A percentile compares a stretch with the other conserved stretches of the same genome.
Evolutionary conservation across 192 early-diverging fungal genomes (phyloP).

Genomic region (Backusella tarrabulga): DNA sequence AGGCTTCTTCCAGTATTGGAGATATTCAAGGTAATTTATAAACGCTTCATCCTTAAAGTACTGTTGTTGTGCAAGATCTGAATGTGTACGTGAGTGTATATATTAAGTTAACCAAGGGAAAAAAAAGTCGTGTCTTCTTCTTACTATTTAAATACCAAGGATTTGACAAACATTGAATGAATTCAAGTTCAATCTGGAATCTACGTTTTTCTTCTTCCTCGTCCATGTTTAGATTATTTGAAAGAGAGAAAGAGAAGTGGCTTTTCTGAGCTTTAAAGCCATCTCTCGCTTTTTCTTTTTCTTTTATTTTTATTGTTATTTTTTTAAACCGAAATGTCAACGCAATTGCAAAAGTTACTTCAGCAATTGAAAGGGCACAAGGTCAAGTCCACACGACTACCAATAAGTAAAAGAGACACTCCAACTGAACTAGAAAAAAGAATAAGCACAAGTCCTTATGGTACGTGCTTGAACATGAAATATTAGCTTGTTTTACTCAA

Average conservation of each 20-base stretch:
- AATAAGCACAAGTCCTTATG: slow-evolving; percentile 19
- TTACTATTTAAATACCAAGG: slow-evolving; percentile 90
- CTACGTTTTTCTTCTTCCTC: slow-evolving; percentile 43
- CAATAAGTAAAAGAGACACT: neutral
- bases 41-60: slow-evolving; percentile 85
- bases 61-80: slow-evolving; percentile 83
- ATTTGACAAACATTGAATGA: slow-evolving; percentile 92
- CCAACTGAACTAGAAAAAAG: neutral
- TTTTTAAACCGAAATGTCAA: neutral
- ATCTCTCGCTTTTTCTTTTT: neutral
- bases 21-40: slow-evolving; percentile 87
- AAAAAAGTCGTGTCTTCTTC: neutral
- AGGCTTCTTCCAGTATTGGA: slow-evolving; percentile 86
- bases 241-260: neutral
- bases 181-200: slow-evolving; percentile 92
- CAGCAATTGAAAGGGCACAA: neutral
- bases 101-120: neutral
- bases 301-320: neutral
- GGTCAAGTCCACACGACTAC: neutral
- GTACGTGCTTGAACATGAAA: neutral
- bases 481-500: neutral
- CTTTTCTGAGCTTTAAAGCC: neutral
- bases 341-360: slow-evolving; percentile 1
- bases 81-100: neutral
- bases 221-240: neutral